Evolutionary conservation across 1,139 yeast species (phyloP).

Genomic region (Wickerhamomyces sp.): DNA sequence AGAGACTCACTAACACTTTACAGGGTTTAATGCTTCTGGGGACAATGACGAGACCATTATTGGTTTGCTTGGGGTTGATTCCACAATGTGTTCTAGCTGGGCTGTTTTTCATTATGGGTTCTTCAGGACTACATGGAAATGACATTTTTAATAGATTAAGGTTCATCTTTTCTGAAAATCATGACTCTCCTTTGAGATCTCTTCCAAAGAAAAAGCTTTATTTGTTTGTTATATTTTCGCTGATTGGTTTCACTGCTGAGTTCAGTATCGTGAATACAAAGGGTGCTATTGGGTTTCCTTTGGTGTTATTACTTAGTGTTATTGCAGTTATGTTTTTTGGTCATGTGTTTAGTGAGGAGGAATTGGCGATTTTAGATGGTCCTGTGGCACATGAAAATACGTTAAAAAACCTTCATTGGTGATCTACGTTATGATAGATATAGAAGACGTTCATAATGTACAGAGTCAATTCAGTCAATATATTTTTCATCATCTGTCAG

Average conservation of each 20-base stretch:
- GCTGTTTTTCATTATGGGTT: constrained; percentile 87
- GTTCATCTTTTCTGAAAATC: constrained; percentile 57
- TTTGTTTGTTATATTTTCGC: constrained; percentile 52
- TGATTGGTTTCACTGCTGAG: constrained; percentile 71
- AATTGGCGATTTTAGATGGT: constrained; percentile 58
- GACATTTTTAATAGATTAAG: constrained; percentile 59
- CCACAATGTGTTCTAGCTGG: constrained; percentile 96
- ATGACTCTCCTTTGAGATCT: constrained; percentile 26
- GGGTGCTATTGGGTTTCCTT: constrained; percentile 95
- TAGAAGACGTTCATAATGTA: too few species aligned
- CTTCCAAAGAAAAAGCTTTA: constrained; percentile 46
- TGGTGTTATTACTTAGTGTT: constrained; percentile 69
- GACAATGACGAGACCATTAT: constrained; percentile 84
- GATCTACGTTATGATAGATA: not conserved
- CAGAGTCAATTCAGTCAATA: constrained; percentile 5
- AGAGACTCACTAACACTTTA: constrained; percentile 72
- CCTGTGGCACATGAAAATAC: constrained; percentile 34
- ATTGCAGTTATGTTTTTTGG: constrained; percentile 58
- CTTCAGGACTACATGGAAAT: constrained; percentile 68
- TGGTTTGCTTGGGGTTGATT: constrained; percentile 74
- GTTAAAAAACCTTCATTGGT: constrained; percentile 26
- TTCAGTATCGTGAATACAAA: constrained; percentile 80
- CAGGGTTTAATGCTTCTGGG: constrained; percentile 84
- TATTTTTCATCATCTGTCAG: constrained; percentile 8
- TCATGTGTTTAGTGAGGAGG: constrained; percentile 53